phyloP scores from a whole-genome alignment of 1,139 yeast species.

The Yamadazyma songkhlaensis region DNA sequence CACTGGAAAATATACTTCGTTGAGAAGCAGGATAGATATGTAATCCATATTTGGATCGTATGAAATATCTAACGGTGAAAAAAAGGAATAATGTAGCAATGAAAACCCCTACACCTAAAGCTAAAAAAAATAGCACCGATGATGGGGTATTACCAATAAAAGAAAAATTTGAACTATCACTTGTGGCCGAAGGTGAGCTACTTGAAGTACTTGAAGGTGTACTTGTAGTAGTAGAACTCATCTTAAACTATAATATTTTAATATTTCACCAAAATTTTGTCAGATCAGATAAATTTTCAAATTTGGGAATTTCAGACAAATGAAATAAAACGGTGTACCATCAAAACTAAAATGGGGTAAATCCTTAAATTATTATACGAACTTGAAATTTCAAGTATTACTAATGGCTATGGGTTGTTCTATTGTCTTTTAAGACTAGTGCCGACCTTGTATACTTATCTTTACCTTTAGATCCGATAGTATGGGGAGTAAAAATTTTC shows the following conservation, averaged over 20 bases:
- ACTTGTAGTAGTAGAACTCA: slow-evolving; percentile 2
- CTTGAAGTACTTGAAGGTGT: slow-evolving; percentile 1
- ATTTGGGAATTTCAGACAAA: too few relatives aligned
- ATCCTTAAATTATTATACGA: too few relatives aligned
- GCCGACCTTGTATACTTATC: too few relatives aligned
- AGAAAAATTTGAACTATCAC: slow-evolving; percentile 12
- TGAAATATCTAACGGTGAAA: slow-evolving; percentile 58
- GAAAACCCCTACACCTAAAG: slow-evolving; percentile 58
- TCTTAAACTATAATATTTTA: neutral
- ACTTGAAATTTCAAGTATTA: too few relatives aligned
- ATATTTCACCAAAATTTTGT: neutral
- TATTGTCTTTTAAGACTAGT: too few relatives aligned
- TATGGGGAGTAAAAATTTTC: slow-evolving; percentile 1
- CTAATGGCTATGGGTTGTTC: too few relatives aligned
- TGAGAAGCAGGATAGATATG: slow-evolving; percentile 44
- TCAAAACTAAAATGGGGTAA: too few relatives aligned
- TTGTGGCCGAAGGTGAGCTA: neutral
- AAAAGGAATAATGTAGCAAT: slow-evolving; percentile 55
- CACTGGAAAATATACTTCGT: slow-evolving; percentile 14
- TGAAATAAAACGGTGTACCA: too few relatives aligned
- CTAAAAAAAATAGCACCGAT: slow-evolving; percentile 59
- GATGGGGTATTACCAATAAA: slow-evolving; percentile 52
- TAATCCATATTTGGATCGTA: slow-evolving; percentile 54
- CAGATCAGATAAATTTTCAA: too few relatives aligned
- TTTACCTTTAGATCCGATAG: neutral